Evolutionary conservation across 306 rosid species (phyloP), one percentile per base, ranked within the genome.

Genomic region (Quercus bicolor): DNA sequence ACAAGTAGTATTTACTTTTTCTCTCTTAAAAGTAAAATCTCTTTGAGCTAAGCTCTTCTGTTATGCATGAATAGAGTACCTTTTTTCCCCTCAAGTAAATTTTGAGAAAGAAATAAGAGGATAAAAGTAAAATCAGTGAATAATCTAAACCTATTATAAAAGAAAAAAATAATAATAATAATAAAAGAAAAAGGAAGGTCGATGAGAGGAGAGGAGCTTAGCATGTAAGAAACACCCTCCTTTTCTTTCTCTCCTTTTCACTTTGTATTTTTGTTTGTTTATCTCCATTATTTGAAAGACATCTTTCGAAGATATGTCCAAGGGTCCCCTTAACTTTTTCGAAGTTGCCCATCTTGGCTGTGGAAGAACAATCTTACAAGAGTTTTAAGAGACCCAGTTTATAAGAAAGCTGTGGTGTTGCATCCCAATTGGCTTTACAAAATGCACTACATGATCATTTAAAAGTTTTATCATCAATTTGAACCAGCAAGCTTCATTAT

Each of bases 311-410:
- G 20, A 51, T 52, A 19, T 7, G 73, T 20, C 65, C 53, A 52
- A 76, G 40, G 68, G 73, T 64, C 51, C 53, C 54, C 68, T 21
- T 16, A 5, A 54, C 76, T 29, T 53, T 76, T 65, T 65, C 65
- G 33, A 66, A 66, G 66, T n/a, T 64, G 73, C 43, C 69, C 31
- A 26, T 21, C 13, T 13, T 60, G 66, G 66, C 18, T 60, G 31
- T 23, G 16, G 31, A 3, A 21, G 53, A 10, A 48, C 31, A 2
- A 28, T 26, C 20, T 40, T 40, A 40, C 0, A 40, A 40, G 12
- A 40, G 45, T 40, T 8, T 2, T 62, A 23, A 4, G 16, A 6
- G n/a, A 15, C 6, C 16, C n/a, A 62, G 69, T 62, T 26, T 12
- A 28, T 62, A 2, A 14, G 69, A 26, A 28, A 28, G 4, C 69